A percentile compares a stretch with the other conserved stretches of the same genome.
These are phyloP conservation scores for Salix exigua DNA, from an alignment of 345 rosid species.

Conservation along the genomic window DNA sequence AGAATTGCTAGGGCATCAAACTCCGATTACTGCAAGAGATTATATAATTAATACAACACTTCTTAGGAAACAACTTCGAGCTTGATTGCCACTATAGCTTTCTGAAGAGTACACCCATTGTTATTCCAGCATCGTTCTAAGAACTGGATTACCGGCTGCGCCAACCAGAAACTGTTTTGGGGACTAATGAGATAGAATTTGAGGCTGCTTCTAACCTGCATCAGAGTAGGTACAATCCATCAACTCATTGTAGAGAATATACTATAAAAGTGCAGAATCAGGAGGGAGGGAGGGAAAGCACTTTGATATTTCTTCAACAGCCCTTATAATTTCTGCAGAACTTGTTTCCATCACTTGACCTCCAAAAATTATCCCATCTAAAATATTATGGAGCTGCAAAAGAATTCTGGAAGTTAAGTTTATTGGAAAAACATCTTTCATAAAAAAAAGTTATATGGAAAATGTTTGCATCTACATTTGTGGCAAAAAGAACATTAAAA, in stretches of 20 bases:
- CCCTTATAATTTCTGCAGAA: constrained; percentile 70
- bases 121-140: not conserved
- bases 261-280: not conserved
- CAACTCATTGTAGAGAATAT: not conserved
- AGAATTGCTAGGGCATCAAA: not conserved
- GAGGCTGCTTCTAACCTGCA: constrained; percentile 85
- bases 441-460: not conserved
- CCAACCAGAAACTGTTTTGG: constrained; percentile 79
- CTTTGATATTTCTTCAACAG: constrained; percentile 86
- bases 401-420: not conserved
- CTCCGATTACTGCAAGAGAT: not conserved
- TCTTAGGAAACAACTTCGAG: not conserved
- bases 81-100: not conserved
- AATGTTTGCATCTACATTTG: not conserved
- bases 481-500: not conserved
- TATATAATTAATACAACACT: not conserved
- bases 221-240: not conserved
- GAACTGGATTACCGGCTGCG: constrained; percentile 40
- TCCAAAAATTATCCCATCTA: constrained; percentile 85
- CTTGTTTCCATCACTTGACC: constrained; percentile 95
- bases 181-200: constrained; percentile 55
- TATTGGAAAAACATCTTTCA: not conserved
- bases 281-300: constrained; percentile 26
- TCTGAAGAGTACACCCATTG: not conserved
- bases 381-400: constrained; percentile 69